Evolutionary conservation across 2,329 filamentous ascomycete genomes (phyloP), one percentile per base, ranked within the genome.

Genomic region (Cytospora paraplurivora): DNA sequence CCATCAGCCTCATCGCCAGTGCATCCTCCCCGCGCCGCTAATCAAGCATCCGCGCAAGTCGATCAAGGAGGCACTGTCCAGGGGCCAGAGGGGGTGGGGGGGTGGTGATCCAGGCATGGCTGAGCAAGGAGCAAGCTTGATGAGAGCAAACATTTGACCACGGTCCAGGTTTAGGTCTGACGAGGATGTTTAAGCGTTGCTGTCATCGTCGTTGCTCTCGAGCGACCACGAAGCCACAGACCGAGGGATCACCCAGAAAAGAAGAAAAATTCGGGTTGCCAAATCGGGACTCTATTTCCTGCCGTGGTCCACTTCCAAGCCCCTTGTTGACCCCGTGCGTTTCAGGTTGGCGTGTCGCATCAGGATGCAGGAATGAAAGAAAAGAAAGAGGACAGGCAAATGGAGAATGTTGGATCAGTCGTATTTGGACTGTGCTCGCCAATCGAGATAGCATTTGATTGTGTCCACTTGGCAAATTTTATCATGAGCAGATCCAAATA

Each of bases 351-450:
- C 59, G 51, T 61, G 54, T 61, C 59, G 44, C 44, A 19, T 8
- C 44, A 47, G 44, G 41, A n/a, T 8, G n/a, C 17, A 19, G 6
- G 7, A 10, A 44, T 5, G 15, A 41, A 17, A 60, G 49, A 60
- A 54, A 47, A 54, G 32, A 54, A 54, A 38, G 32, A 54, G 50
- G 15, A 47, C 44, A 47, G n/a, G 3, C 44, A 47, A 19, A 51
- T 32, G 52, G 51, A 55, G 41, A 61, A 51, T 61, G 38, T 41
- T 32, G 47, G 54, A 49, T 51, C 35, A 38, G 50, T 41, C 38
- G 19, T 61, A 41, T 49, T 61, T 53, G 59, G 37, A 61, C 59
- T 61, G 59, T 61, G 59, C 59, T 61, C 59, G 59, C 51, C 59
- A 61, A 61, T 61, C 59, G 59, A 55, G 27, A 47, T 49, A 55